Base-by-base conservation (phyloP, 805 yeast genomes). In the Grigorovia yakushimaensis region DNA sequence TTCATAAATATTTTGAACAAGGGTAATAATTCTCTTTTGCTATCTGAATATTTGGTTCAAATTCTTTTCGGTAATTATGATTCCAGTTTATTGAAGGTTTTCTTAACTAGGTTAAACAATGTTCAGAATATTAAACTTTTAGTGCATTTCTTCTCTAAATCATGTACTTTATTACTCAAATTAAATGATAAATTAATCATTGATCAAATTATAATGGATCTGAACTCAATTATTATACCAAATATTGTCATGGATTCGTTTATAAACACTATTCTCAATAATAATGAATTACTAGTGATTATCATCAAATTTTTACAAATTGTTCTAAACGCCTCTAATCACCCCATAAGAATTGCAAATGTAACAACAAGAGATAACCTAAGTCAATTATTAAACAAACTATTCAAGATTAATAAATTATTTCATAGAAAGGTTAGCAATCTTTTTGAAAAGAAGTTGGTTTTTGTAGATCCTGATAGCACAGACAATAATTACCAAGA, bases 31-130 rank as follows among this genome's bases (percentile, higher is more conserved):
- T 33, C 37, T n/a, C 6, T 33, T 20, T 22, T 42, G 7, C 19
- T 42, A 20, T 20, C 56, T n/a, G 45, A 45, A 4, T 58, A 60
- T 44, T 54, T 62, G 18, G 46, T 62, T 5, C 51, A 52, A 39
- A 46, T 64, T 1, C 39, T 62, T 5, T 62, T 64, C 46, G 57
- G 56, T 15, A 60, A 60, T 36, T 64, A 64, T 42, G 57, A 62
- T 40, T 51, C 61, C 2, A 57, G 56, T 30, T 43, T 64, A 42
- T 57, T 60, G 2, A 52, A 49, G 18, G 47, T 51, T 1, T 49
- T 62, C 24, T 39, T 62, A 17, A 59, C 66, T 4, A 55, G 56
- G 38, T 39, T 64, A 17, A 51, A 51, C 33, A 43, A 54, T 1
- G 45, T 60, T 13, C 41, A 39, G 3, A 52, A 55, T 33, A 42